Conservation (phyloP, 2,329 filamentous ascomycete genomes). For the Metarhizium robertsii region DNA sequence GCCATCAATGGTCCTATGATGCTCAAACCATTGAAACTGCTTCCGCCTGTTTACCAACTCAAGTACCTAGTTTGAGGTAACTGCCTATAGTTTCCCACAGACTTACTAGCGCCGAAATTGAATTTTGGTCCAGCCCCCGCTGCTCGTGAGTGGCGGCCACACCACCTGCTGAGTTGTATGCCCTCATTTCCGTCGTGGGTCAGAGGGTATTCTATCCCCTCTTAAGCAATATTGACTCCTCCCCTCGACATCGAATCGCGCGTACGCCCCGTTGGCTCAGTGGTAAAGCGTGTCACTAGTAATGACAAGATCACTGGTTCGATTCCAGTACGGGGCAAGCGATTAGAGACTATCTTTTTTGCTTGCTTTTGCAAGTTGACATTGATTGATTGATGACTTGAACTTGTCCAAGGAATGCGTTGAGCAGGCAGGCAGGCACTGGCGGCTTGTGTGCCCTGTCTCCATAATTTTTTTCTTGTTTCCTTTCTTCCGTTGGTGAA, state of each 20-base stretch:
- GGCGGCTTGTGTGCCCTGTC: neutral
- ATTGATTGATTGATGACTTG: no score
- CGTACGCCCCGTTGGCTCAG: conserved; percentile 23
- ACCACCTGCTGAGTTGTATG: neutral
- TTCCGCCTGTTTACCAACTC: no score
- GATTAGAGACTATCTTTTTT: neutral
- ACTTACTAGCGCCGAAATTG: neutral
- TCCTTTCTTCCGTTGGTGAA: neutral
- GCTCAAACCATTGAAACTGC: no score
- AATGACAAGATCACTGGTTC: conserved; percentile 27
- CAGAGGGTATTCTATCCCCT: neutral
- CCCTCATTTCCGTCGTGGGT: neutral
- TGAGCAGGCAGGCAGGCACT: neutral
- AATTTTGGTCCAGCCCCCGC: neutral
- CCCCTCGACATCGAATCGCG: rapidly evolving
- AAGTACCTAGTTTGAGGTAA: no score
- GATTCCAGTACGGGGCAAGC: conserved; percentile 23
- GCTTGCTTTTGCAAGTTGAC: neutral
- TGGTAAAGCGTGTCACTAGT: conserved; percentile 28
- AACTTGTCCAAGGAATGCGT: neutral
- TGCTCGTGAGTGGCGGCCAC: neutral
- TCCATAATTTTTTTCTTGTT: neutral
- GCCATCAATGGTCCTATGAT: no score
- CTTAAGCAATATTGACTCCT: neutral
- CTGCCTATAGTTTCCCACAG: neutral